Evolutionary conservation across 306 rosid genomes (phyloP).

Genomic region (Lathyrus oleraceus): DNA sequence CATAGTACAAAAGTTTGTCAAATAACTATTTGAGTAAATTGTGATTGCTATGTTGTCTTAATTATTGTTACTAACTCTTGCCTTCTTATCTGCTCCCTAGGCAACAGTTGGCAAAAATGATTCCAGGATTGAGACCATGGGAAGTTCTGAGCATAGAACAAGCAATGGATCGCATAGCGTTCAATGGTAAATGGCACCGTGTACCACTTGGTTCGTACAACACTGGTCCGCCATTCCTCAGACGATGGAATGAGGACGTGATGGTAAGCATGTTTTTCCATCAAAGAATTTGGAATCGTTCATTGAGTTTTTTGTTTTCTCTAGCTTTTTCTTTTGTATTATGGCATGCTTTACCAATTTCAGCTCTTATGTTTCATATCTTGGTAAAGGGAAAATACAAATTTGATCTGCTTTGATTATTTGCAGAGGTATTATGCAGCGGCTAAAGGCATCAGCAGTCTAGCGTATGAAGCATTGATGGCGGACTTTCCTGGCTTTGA

Average conservation of each 20-base stretch:
- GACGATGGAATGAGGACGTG: constrained; percentile 56
- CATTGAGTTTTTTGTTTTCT: neutral
- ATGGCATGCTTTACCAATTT: constrained; percentile 23
- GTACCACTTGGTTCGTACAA: constrained; percentile 74
- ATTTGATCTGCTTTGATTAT: constrained; percentile 32
- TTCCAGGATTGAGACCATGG: constrained; percentile 96
- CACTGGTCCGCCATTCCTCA: constrained; percentile 83
- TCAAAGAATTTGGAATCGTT: constrained; percentile 17
- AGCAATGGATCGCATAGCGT: constrained; percentile 86
- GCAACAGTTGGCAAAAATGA: constrained; percentile 53
- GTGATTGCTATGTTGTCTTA: constrained; percentile 8
- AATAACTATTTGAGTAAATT: neutral
- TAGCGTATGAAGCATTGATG: constrained; percentile 27
- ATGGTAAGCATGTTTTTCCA: constrained; percentile 52
- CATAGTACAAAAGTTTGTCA: neutral
- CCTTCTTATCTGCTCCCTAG: constrained; percentile 16
- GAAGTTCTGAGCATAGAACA: constrained; percentile 93
- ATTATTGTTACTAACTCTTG: constrained; percentile 24
- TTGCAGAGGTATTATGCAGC: constrained; percentile 50
- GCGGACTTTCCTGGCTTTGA: constrained; percentile 58
- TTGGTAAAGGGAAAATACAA: neutral
- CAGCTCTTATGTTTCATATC: constrained; percentile 24
- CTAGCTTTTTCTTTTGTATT: neutral
- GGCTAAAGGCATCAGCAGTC: constrained; percentile 28
- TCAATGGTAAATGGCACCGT: constrained; percentile 76